Base-by-base conservation (phyloP, 1,284 basidiomycete genomes). In the Rhodotorula mucilaginosa region DNA sequence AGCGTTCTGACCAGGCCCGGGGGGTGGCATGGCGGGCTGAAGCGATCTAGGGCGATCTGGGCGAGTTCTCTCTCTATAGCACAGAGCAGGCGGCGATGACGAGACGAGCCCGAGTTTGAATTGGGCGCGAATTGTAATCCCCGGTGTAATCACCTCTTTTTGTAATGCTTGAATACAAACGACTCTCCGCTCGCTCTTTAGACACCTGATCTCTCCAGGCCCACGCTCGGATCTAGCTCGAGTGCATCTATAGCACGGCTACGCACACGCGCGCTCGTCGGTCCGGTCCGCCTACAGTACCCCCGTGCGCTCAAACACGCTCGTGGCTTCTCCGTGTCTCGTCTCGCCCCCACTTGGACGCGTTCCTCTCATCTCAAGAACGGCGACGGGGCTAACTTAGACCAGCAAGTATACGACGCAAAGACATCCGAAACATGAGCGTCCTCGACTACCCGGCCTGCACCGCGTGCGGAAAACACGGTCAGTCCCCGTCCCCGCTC, bases 21-120 rank as follows among this genome's bases (percentile, higher is more conserved):
- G 64, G 6, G 70, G 70, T 18, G 70, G 70, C 70, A 71, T 71
- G 18, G 61, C 34, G 44, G n/a, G 29, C n/a, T n/a, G n/a, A n/a
- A n/a, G 21, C 31, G n/a, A 21, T 23, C 29, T 8, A 23, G 46
- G 21, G 58, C 10, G 5, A 18, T 23, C 0, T 6, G 7, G 26
- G 26, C 26, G 26, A 26, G 26, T 26, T 26, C 26, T 26, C 26
- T 26, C 26, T 18, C 29, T 21, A 47, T 26, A 51, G 39, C 12
- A 12, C 34, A n/a, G 6, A 16, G 52, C 7, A 26, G 52, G 52
- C 52, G 52, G n/a, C 12, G 21, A 29, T 8, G 26, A 51, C 19
- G 21, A 21, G 49, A 19, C 49, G 49, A 44, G 39, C 10, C 39
- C 39, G 39, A 44, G 39, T 12, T 1, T 10, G 12, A 44, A 10